Evolutionary conservation across 1,284 basidiomycete species (phyloP).

Genomic region (Melampsora americana): DNA sequence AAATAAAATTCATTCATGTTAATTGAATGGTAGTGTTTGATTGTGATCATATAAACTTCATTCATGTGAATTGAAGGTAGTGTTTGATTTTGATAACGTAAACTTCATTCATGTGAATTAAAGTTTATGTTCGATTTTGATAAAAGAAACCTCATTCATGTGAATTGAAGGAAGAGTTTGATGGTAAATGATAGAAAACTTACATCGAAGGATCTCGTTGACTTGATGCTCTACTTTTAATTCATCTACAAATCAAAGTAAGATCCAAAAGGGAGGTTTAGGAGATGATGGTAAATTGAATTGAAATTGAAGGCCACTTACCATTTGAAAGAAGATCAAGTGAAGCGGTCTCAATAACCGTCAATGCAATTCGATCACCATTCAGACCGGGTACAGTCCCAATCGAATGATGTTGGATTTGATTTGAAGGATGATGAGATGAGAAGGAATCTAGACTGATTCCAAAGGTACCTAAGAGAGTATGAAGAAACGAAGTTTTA

Average conservation of each 20-base stretch:
- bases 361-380: constrained; percentile 18
- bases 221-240: constrained; percentile 33
- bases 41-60: too few species aligned
- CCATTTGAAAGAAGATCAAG: constrained; percentile 42
- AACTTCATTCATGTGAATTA: too few species aligned
- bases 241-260: constrained; percentile 26
- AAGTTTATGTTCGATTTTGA: too few species aligned
- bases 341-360: constrained; percentile 30
- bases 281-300: too few species aligned
- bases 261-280: too few species aligned
- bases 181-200: not conserved
- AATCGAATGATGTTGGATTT: not conserved
- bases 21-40: too few species aligned
- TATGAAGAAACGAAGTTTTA: constrained; percentile 34
- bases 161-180: too few species aligned
- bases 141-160: too few species aligned
- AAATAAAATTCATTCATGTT: too few species aligned
- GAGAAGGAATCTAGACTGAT: not conserved
- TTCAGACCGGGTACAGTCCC: not conserved
- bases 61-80: too few species aligned
- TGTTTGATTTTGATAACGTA: too few species aligned
- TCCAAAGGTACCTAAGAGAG: constrained; percentile 24
- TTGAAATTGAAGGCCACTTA: constrained; percentile 15
- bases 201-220: constrained; percentile 37
- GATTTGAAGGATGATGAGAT: not conserved